Evolutionary conservation across 179 eudicot species (phyloP).

Genomic region (Silene noctiflora): DNA sequence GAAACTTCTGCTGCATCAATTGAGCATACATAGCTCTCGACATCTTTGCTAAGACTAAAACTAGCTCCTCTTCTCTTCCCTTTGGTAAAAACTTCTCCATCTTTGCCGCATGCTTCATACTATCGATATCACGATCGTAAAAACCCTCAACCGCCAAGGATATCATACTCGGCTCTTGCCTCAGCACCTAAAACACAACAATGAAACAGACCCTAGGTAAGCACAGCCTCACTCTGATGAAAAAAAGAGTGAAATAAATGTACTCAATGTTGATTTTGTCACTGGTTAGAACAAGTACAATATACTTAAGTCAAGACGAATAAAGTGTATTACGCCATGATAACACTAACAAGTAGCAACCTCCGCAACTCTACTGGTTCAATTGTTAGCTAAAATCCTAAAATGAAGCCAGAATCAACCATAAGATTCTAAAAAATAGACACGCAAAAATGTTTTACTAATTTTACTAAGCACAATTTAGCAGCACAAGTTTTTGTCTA

Average conservation of each 20-base stretch:
- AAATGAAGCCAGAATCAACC: background rate
- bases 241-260: background rate
- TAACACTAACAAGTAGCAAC: background rate
- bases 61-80: conserved; percentile 66
- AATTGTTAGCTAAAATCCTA: no score
- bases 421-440: background rate
- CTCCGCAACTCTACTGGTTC: background rate
- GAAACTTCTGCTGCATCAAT: conserved; percentile 78
- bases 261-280: no score
- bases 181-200: conserved; percentile 40
- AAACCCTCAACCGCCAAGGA: conserved; percentile 83
- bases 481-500: background rate
- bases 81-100: conserved; percentile 73
- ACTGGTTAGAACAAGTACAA: background rate
- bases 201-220: background rate
- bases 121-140: conserved; percentile 81
- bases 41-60: conserved; percentile 52
- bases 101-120: conserved; percentile 69
- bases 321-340: background rate
- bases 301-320: background rate
- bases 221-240: background rate
- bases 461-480: no score
- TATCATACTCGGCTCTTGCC: conserved; percentile 62
- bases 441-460: no score
- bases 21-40: conserved; percentile 95